Evolutionary conservation across 1,139 yeast genomes (phyloP).

Genomic region (Pichia sorboxylosa): DNA sequence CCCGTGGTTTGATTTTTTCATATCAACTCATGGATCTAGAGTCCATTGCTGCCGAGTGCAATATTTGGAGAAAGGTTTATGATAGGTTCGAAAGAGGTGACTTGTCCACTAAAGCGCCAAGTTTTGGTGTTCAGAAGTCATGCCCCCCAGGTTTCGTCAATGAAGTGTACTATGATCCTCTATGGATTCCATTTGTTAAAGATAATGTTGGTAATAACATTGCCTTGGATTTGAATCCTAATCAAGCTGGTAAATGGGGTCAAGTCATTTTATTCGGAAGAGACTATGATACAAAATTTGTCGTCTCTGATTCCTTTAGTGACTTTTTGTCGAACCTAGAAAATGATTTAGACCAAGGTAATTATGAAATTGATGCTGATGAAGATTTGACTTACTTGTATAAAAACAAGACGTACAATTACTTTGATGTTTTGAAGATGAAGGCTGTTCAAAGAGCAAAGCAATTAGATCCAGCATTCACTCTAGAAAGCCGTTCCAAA

Average conservation of each 20-base stretch:
- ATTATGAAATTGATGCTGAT: conserved; percentile 38
- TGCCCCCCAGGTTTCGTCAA: conserved; percentile 48
- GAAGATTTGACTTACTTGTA: conserved; percentile 40
- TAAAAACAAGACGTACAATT: conserved; percentile 35
- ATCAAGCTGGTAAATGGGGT: conserved; percentile 49
- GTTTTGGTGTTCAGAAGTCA: conserved; percentile 39
- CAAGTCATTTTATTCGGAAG: conserved; percentile 55
- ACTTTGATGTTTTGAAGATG: conserved; percentile 39
- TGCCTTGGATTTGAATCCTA: conserved; percentile 54
- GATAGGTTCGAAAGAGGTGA: conserved; percentile 11
- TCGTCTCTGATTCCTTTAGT: conserved; percentile 43
- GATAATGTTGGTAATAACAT: conserved; percentile 52
- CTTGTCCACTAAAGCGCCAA: conserved; percentile 2
- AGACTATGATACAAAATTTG: conserved; percentile 52
- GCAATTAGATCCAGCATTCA: conserved; percentile 9
- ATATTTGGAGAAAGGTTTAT: conserved; percentile 54
- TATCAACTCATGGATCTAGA: conserved; percentile 62
- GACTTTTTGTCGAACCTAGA: conserved; percentile 41
- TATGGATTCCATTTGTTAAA: conserved; percentile 50
- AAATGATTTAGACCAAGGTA: conserved; percentile 43
- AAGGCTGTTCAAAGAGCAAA: conserved; percentile 19
- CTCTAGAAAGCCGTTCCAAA: conserved; percentile 4
- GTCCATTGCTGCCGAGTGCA: conserved; percentile 56
- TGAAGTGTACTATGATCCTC: conserved; percentile 42
- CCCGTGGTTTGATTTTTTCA: conserved; percentile 56